These are phyloP conservation scores for Nitzschia palea DNA, from an alignment of 108 stramenopile genomes.

Conservation along the genomic window DNA sequence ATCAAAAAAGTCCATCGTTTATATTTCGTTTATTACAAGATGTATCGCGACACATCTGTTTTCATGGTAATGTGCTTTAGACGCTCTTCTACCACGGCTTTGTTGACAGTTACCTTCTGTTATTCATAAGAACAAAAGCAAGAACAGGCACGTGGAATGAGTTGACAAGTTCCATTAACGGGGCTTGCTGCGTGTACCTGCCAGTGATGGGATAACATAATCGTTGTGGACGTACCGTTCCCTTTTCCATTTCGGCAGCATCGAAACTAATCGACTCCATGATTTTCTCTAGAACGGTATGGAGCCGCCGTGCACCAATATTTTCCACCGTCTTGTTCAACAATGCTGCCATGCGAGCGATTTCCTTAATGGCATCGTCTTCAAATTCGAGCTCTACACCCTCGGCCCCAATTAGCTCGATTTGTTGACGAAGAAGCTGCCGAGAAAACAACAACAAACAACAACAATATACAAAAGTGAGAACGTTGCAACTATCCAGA, in stretches of 20 bases:
- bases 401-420: slow-evolving; percentile 92
- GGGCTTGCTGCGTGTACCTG: too few species aligned
- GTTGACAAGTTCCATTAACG: too few species aligned
- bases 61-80: slow-evolving; percentile 77
- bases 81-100: slow-evolving; percentile 80
- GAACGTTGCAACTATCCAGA: background rate
- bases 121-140: slow-evolving; percentile 86
- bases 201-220: too few species aligned
- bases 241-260: slow-evolving; percentile 88
- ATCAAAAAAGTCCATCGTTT: too few species aligned
- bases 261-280: slow-evolving; percentile 97
- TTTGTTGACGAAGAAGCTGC: slow-evolving; percentile 88
- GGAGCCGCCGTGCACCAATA: slow-evolving; percentile 96
- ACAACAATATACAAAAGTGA: background rate
- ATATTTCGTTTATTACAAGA: too few species aligned
- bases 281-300: slow-evolving; percentile 97
- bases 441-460: background rate
- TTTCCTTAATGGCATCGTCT: slow-evolving; percentile 96
- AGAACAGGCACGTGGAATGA: too few species aligned
- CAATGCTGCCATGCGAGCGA: slow-evolving; percentile 90
- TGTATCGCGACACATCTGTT: slow-evolving; percentile 92
- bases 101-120: slow-evolving; percentile 82
- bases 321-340: slow-evolving; percentile 98
- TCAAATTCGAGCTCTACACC: slow-evolving; percentile 91
- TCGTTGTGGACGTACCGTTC: slow-evolving; percentile 30